phyloP scores from a whole-genome alignment of 2,329 filamentous ascomycete genomes.

The Aspergillus tanneri region DNA sequence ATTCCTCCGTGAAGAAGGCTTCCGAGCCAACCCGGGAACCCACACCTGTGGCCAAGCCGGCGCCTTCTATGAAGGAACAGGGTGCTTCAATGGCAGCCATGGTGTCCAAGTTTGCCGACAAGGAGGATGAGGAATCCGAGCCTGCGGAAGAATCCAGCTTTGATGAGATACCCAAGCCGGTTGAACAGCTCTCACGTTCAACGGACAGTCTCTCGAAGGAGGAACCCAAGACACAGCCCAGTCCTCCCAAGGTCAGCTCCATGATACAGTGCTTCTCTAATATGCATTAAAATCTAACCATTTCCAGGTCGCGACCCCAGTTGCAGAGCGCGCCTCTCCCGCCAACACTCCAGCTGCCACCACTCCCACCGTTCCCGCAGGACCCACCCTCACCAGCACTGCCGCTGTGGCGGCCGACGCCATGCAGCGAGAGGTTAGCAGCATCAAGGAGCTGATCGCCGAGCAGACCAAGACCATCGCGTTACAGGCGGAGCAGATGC shows the following conservation, averaged over 20 bases:
- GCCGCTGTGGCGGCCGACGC: constrained; percentile 46
- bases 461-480: constrained; percentile 75
- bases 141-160: constrained; percentile 72
- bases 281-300: constrained; percentile 6
- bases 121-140: constrained; percentile 56
- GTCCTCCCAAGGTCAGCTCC: constrained; percentile 24
- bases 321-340: neutral
- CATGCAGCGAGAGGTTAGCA: constrained; percentile 65
- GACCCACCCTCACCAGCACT: constrained; percentile 25
- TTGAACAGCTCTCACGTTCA: constrained; percentile 57
- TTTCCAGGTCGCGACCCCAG: constrained; percentile 22
- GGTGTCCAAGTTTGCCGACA: constrained; percentile 82
- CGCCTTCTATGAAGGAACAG: constrained; percentile 76
- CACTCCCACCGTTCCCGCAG: constrained; percentile 31
- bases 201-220: constrained; percentile 28
- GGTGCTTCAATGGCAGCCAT: constrained; percentile 81
- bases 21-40: constrained; percentile 33
- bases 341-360: constrained; percentile 35
- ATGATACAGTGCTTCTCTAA: neutral
- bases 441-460: constrained; percentile 76
- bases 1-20: constrained; percentile 25
- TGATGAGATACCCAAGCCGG: constrained; percentile 77
- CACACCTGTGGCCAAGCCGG: constrained; percentile 47
- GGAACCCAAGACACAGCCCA: constrained; percentile 25
- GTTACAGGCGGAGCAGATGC: constrained; percentile 74